A percentile compares a stretch with the other conserved stretches of the same genome.
Evolutionary conservation across 257 asterid species (phyloP).

Genomic region (Anisodus acutangulus): DNA sequence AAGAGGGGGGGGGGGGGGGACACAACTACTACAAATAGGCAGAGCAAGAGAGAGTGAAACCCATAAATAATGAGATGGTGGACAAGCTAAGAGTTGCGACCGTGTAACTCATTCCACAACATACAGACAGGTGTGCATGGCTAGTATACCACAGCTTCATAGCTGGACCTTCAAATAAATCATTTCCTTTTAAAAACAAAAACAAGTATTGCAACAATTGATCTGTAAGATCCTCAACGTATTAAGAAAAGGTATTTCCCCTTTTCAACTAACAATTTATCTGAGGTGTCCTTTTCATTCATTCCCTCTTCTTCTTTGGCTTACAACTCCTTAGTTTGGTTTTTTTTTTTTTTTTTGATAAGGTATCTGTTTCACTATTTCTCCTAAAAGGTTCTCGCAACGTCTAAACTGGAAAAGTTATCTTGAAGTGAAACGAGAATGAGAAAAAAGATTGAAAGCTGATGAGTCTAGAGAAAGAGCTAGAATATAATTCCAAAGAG

Average conservation of each 20-base stretch:
- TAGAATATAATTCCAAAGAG: conserved; percentile 16
- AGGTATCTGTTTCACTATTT: background rate
- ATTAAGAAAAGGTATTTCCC: background rate
- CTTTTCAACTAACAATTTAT: background rate
- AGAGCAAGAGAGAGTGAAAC: background rate
- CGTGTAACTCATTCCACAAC: background rate
- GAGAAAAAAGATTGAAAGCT: background rate
- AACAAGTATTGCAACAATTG: background rate
- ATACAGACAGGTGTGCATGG: background rate
- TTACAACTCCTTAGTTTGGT: background rate
- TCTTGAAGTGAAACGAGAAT: conserved; percentile 19
- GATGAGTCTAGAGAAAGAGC: conserved; percentile 9
- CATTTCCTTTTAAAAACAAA: conserved; percentile 2
- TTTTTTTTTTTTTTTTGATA: too few relatives aligned
- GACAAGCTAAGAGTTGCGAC: conserved; percentile 19
- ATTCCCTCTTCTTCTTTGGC: conserved; percentile 13
- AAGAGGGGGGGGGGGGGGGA: background rate
- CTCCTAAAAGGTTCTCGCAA: conserved; percentile 7
- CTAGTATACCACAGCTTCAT: background rate
- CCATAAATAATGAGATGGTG: background rate
- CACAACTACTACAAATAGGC: background rate
- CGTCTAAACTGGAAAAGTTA: conserved; percentile 16
- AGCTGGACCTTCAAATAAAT: background rate
- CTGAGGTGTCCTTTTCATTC: background rate
- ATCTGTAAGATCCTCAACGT: background rate